Conservation (phyloP, 345 rosid genomes). For the Citrus cavaleriei region DNA sequence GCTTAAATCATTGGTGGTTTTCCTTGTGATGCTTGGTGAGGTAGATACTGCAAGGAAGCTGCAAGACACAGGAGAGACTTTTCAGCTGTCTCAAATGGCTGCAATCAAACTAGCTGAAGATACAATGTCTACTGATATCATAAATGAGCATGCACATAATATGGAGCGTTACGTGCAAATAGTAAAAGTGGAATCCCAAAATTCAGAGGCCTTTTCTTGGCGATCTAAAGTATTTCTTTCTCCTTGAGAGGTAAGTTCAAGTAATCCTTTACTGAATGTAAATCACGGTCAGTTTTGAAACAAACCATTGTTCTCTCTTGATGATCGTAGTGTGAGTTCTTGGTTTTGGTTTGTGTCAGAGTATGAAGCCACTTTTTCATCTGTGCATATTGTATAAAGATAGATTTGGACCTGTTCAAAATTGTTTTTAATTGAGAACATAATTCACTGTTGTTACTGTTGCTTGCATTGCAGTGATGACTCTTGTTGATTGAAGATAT, state of each 20-base stretch:
- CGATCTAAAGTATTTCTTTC: slow-evolving; percentile 59
- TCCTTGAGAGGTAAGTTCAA: slow-evolving; percentile 31
- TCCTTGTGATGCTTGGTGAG: slow-evolving; percentile 69
- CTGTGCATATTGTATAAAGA: neutral
- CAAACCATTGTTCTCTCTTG: neutral
- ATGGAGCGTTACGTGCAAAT: slow-evolving; percentile 50
- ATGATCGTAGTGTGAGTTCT: neutral
- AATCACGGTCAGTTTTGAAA: no score
- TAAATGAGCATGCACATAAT: slow-evolving; percentile 54
- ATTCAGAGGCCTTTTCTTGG: slow-evolving; percentile 66
- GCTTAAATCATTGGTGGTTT: slow-evolving; percentile 67
- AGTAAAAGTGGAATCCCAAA: slow-evolving; percentile 35
- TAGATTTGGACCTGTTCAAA: neutral
- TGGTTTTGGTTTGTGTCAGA: neutral
- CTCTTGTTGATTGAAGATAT: neutral
- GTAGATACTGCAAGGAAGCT: slow-evolving; percentile 66
- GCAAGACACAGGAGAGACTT: slow-evolving; percentile 63
- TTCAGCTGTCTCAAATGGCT: slow-evolving; percentile 72
- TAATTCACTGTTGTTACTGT: neutral
- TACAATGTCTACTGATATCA: slow-evolving; percentile 44
- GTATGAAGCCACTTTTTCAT: neutral
- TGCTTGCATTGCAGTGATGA: neutral
- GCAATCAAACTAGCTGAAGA: slow-evolving; percentile 83
- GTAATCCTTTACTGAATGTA: neutral
- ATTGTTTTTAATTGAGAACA: neutral